A percentile compares a stretch with the other conserved stretches of the same genome.
Conservation (phyloP, 2,329 filamentous ascomycete species). For the Zarea fungicola region DNA sequence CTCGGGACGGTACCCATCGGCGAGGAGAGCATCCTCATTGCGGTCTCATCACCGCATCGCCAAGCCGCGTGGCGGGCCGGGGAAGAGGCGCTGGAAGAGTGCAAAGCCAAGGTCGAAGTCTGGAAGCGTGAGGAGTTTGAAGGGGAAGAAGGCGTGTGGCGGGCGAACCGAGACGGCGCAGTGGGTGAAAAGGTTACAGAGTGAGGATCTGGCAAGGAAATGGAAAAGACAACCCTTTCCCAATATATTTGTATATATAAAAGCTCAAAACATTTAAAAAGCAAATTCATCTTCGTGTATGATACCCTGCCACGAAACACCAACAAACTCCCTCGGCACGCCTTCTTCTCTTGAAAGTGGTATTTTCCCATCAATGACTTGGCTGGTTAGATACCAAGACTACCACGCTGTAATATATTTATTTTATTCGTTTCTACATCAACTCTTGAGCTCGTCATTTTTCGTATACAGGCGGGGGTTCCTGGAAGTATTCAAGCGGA, state of each 20-base stretch:
- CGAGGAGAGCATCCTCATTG: conserved; percentile 91
- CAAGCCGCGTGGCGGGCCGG: conserved; percentile 81
- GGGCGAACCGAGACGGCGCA: conserved; percentile 75
- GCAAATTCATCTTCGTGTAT: no score
- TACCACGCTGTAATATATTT: no score
- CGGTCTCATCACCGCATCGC: conserved; percentile 77
- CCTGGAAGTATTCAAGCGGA: conserved; percentile 33
- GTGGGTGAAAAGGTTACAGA: conserved; percentile 43
- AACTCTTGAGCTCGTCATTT: conserved; percentile 8
- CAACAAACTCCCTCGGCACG: no score
- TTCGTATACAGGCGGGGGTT: conserved; percentile 32
- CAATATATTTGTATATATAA: neutral
- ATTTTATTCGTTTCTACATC: no score
- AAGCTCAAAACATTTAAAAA: no score
- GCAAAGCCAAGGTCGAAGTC: conserved; percentile 84
- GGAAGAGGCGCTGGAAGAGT: conserved; percentile 82
- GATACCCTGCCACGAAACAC: no score
- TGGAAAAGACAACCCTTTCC: no score
- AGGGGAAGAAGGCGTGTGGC: conserved; percentile 74
- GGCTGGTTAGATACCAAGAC: no score
- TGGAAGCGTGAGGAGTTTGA: conserved; percentile 93
- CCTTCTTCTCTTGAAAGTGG: no score
- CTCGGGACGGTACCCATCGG: conserved; percentile 80
- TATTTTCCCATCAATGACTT: no score
- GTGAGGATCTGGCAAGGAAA: no score